These are phyloP conservation scores for Alternaria longipes DNA, from an alignment of 2,329 filamentous ascomycete species.

Conservation along the genomic window DNA sequence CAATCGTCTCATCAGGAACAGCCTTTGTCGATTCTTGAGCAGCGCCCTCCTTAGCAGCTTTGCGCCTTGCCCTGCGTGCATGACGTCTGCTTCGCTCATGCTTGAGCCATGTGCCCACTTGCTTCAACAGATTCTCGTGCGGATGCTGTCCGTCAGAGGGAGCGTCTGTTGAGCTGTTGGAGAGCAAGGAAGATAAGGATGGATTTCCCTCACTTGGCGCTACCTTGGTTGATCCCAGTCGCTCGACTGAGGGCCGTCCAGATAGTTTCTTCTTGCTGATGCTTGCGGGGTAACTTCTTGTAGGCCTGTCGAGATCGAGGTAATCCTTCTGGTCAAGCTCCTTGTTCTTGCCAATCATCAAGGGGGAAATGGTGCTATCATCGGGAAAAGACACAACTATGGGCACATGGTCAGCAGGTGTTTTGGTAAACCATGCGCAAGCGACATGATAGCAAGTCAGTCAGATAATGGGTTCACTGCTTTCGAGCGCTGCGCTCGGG, in stretches of 20 bases:
- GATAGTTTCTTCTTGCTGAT: conserved; percentile 54
- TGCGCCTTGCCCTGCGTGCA: conserved; percentile 61
- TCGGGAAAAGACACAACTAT: conserved; percentile 59
- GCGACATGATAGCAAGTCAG: not conserved
- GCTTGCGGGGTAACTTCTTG: conserved; percentile 51
- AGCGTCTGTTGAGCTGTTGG: conserved; percentile 39
- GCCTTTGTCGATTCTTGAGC: conserved; percentile 10
- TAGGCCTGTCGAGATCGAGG: conserved; percentile 51
- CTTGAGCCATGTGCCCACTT: conserved; percentile 85
- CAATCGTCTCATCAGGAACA: conserved; percentile 12
- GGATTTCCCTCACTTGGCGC: conserved; percentile 38
- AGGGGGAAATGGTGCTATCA: conserved; percentile 56
- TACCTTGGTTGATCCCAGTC: conserved; percentile 33
- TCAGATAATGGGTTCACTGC: not conserved
- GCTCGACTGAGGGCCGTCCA: conserved; percentile 53
- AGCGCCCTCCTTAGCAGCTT: conserved; percentile 57
- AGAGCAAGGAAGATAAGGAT: conserved; percentile 41
- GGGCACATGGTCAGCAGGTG: conserved; percentile 32
- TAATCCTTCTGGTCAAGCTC: conserved; percentile 55
- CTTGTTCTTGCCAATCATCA: conserved; percentile 58
- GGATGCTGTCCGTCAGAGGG: conserved; percentile 35
- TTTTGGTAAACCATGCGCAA: conserved; percentile 13
- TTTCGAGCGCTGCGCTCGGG: not conserved
- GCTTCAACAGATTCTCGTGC: conserved; percentile 66
- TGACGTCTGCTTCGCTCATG: conserved; percentile 76